Evolutionary conservation across 345 rosid species (phyloP), one percentile per base, ranked within the genome.

Genomic region (Salix udensis): DNA sequence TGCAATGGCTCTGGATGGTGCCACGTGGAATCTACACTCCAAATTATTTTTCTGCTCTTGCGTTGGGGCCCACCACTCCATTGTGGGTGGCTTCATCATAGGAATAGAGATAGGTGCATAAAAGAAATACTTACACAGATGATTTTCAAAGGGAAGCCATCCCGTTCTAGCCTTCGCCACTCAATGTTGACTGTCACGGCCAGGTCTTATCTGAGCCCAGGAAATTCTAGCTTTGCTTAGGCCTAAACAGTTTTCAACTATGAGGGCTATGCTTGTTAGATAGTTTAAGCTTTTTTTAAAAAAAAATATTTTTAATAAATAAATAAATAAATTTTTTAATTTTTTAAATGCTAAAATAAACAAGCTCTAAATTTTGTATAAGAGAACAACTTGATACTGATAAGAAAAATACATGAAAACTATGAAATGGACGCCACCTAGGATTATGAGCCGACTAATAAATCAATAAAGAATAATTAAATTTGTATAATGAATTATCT

Each of bases 1-100:
- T 84, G 48, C 69, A 48, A 39, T 42, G 86, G 84, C 68, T 77
- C 61, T 82, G 68, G 61, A 71, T 86, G 80, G 46, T 85, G 86
- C 84, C 90, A 90, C 79, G 65, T 86, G 87, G 76, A 77, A 39
- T 10, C 3, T 1, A n/a, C 28, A 19, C 19, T 72, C 10, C 21
- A 28, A 1, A 5, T 68, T 11, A 67, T 40, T 21, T 46, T 6
- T 7, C 34, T 2, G 62, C 48, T 58, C 64, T 58, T 10, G 28
- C 14, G 4, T 10, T 58, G 64, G 64, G 58, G 64, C 23, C 64
- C 46, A 42, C 10, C 46, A 42, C 46, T 42, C 46, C 64, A 58
- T 4, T 19, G n/a, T 19, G 58, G 3, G n/a, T 19, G 58, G 9
- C 52, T 52, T 19, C 23, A 7, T 19, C 58, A 2, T 6, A 7